Evolutionary conservation across 164 flowering plant species (phyloP).

Genomic region (Nelumbo lutea): DNA sequence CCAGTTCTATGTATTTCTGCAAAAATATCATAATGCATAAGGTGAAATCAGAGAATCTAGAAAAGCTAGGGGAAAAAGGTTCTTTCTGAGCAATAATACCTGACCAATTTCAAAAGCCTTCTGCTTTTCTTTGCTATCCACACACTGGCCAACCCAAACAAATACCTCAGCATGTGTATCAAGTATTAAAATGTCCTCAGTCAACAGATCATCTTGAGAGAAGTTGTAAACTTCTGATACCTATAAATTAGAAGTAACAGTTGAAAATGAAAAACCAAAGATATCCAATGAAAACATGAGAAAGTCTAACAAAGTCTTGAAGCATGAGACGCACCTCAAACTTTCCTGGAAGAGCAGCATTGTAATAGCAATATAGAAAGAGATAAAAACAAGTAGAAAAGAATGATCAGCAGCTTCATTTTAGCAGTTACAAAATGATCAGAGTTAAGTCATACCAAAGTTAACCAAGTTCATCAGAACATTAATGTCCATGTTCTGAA

Average conservation of each 20-base stretch:
- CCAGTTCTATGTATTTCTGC: slow-evolving; percentile 86
- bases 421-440: slow-evolving; percentile 1
- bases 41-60: background rate
- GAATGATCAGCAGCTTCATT: slow-evolving; percentile 12
- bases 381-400: slow-evolving; percentile 21
- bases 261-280: background rate
- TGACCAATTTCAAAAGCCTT: slow-evolving; percentile 85
- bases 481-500: background rate
- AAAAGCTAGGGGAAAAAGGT: background rate
- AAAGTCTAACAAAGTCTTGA: background rate
- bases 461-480: background rate
- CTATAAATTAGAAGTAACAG: slow-evolving; percentile 31
- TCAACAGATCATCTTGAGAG: slow-evolving; percentile 91
- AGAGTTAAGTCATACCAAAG: background rate
- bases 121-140: slow-evolving; percentile 84
- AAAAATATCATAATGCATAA: slow-evolving; percentile 8
- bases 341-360: slow-evolving; percentile 65
- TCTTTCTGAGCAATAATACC: slow-evolving; percentile 36
- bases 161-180: slow-evolving; percentile 97
- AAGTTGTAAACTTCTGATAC: slow-evolving; percentile 89
- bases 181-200: slow-evolving; percentile 89
- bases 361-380: slow-evolving; percentile 12
- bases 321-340: slow-evolving; percentile 61
- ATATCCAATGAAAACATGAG: background rate
- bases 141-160: slow-evolving; percentile 94